Conservation (phyloP, 805 yeast species). For the Schwanniomyces yamadae region DNA sequence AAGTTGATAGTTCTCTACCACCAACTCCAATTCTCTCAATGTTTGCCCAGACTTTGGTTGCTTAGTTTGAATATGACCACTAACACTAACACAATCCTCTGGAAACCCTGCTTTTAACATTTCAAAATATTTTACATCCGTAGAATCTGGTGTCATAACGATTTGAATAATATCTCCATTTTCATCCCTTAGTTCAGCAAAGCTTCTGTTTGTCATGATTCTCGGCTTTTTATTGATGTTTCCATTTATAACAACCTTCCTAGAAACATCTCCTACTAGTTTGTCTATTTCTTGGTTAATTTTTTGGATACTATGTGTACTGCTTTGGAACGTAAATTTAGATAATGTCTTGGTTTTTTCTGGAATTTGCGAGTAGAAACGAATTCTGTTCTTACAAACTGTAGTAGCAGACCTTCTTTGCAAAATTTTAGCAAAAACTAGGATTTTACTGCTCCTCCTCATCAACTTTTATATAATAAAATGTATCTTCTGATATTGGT, state of each 20-base stretch:
- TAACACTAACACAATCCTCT: conserved; percentile 73
- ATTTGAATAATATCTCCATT: conserved; percentile 66
- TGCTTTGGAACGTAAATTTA: conserved; percentile 35
- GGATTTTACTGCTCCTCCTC: too few species aligned
- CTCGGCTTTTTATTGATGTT: conserved; percentile 81
- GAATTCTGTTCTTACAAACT: too few species aligned
- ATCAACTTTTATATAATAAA: too few species aligned
- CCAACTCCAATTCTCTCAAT: conserved; percentile 53
- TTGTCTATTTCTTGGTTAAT: conserved; percentile 11
- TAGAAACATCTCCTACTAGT: conserved; percentile 6
- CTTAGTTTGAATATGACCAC: conserved; percentile 50
- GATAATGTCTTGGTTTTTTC: conserved; percentile 19
- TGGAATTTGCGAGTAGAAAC: too few species aligned
- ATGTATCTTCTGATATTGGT: too few species aligned
- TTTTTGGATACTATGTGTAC: conserved; percentile 27
- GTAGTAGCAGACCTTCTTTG: too few species aligned
- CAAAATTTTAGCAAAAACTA: too few species aligned
- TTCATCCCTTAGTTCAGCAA: conserved; percentile 74
- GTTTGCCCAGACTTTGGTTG: conserved; percentile 19
- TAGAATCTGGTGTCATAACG: conserved; percentile 39
- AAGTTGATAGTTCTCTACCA: conserved; percentile 48
- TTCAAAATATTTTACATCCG: conserved; percentile 32
- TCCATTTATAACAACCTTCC: conserved; percentile 61
- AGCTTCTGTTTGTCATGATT: conserved; percentile 64
- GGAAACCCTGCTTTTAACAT: conserved; percentile 50